Conservation (phyloP, 768 basidiomycete genomes). For the Cytidiella melzeri region DNA sequence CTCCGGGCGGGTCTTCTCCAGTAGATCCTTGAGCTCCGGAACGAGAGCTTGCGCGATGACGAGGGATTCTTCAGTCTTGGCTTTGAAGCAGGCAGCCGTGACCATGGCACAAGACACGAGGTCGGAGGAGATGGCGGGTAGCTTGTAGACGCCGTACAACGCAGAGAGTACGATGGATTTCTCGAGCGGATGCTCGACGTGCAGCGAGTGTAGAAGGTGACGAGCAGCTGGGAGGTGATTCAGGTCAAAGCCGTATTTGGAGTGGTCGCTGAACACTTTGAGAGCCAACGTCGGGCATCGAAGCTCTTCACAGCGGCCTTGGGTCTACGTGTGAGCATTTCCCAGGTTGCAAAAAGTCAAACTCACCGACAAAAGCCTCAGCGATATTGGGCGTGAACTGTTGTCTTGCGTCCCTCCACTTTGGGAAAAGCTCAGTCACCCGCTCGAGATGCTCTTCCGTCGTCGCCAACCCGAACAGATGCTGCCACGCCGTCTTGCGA, state of each 20-base stretch:
- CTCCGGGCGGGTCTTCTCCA: constrained; percentile 16
- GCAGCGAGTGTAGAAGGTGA: constrained; percentile 51
- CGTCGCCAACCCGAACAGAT: constrained; percentile 44
- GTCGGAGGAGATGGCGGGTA: constrained; percentile 50
- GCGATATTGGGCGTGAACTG: constrained; percentile 34
- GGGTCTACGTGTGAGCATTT: not conserved
- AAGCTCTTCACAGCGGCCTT: constrained; percentile 61
- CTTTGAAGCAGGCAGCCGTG: constrained; percentile 46
- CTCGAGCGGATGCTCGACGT: constrained; percentile 39
- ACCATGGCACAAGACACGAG: constrained; percentile 52
- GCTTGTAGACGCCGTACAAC: constrained; percentile 47
- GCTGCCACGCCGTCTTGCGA: constrained; percentile 41
- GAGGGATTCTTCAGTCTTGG: constrained; percentile 30
- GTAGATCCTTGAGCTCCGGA: constrained; percentile 32
- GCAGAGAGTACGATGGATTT: constrained; percentile 45
- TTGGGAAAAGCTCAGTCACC: constrained; percentile 41
- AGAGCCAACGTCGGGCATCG: constrained; percentile 50
- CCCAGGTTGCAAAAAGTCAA: not conserved
- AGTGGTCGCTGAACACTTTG: constrained; percentile 53
- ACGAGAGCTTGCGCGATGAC: constrained; percentile 37
- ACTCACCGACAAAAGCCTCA: constrained; percentile 43
- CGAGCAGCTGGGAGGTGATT: constrained; percentile 44
- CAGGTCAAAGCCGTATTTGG: constrained; percentile 53
- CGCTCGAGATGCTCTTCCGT: constrained; percentile 43
- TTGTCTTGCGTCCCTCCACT: constrained; percentile 41